Percentiles rank a stretch among this genome's conserved stretches.
phyloP scores from a whole-genome alignment of 257 asterid species.

The Fraxinus americana region DNA sequence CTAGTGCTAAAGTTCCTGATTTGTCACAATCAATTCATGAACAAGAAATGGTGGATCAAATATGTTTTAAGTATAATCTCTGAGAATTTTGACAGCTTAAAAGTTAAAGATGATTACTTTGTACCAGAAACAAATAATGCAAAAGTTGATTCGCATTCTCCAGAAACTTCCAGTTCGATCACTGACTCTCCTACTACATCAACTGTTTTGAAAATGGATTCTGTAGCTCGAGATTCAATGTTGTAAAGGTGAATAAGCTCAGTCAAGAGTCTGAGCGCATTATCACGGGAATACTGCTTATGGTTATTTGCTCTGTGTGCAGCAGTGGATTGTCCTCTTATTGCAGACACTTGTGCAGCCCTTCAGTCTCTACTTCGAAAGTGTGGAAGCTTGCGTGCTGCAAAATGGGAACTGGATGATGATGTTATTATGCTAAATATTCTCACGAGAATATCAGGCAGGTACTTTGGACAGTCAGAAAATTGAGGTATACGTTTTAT shows the following conservation, averaged over 20 bases:
- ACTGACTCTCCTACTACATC: conserved; percentile 55
- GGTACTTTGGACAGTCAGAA: conserved; percentile 84
- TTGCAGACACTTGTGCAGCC: conserved; percentile 75
- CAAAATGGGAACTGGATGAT: conserved; percentile 57
- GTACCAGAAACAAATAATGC: conserved; percentile 20
- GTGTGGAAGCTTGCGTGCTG: conserved; percentile 82
- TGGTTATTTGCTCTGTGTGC: conserved; percentile 88
- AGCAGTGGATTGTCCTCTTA: conserved; percentile 75
- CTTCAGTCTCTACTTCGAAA: conserved; percentile 76
- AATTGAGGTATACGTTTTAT: conserved; percentile 25
- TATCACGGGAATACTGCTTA: conserved; percentile 47
- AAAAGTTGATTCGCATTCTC: conserved; percentile 8
- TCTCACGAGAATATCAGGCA: conserved; percentile 70
- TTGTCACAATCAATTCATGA: conserved; percentile 20
- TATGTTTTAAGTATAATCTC: conserved; percentile 30
- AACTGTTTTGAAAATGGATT: conserved; percentile 54
- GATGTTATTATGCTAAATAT: conserved; percentile 74
- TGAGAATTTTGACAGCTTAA: conserved; percentile 33
- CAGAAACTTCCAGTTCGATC: not conserved
- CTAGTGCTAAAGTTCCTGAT: conserved; percentile 23
- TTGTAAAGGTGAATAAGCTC: conserved; percentile 59
- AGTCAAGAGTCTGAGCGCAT: conserved; percentile 40
- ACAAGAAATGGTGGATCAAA: conserved; percentile 33
- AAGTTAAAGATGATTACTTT: conserved; percentile 31
- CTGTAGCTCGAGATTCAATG: conserved; percentile 69